Evolutionary conservation across 139 green algal genomes (phyloP), one percentile per base, ranked within the genome.

Genomic region (Tetradesmus obliquus): DNA sequence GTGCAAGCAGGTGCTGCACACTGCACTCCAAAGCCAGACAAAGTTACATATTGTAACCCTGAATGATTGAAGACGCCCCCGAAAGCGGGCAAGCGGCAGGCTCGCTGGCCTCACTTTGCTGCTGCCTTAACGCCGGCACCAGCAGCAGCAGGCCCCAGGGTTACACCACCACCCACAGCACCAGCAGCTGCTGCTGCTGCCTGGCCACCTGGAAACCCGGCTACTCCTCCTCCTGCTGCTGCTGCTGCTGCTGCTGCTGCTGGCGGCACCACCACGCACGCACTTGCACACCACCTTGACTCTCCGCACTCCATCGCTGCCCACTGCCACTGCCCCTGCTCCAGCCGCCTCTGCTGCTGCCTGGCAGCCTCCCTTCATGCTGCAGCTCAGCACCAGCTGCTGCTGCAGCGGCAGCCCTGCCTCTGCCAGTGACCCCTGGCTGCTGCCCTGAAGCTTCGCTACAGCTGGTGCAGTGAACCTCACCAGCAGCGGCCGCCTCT

Each of bases 401-500:
- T 90, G 86, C 71, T 83, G n/a, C 53, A 84, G 5, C 13, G 86
- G 86, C 69, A 90, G 3, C 6, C 71, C 71, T 5, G 72, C 7
- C 19, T 71, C 71, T 12, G 10, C 19, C 55, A 90, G n/a, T 19
- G 86, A 53, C 3, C 86, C 57, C 32, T 55, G 57, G 15, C 86
- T 69, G 71, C 86, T 80, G 22, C 66, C 86, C 45, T 62, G 45
- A 0, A 87, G 79, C 88, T 90, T 90, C 5, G 58, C 72, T 53
- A 79, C 3, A 5, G 88, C 8, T 12, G 92, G 92, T 13, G 92
- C 88, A 55, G 92, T 54, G 45, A 66, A 95, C 4, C 55, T 84
- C 2, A 95, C 45, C 1, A 83, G 88, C 6, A 96, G 2, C 22
- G 90, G n/a, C 82, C 90, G 91, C n/a, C 91, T 90, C 60, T 96